Percentiles rank a stretch among this genome's conserved stretches.
These are phyloP conservation scores for Rachicladosporium sp. DNA, from an alignment of 2,329 filamentous ascomycete genomes.

Conservation along the genomic window DNA sequence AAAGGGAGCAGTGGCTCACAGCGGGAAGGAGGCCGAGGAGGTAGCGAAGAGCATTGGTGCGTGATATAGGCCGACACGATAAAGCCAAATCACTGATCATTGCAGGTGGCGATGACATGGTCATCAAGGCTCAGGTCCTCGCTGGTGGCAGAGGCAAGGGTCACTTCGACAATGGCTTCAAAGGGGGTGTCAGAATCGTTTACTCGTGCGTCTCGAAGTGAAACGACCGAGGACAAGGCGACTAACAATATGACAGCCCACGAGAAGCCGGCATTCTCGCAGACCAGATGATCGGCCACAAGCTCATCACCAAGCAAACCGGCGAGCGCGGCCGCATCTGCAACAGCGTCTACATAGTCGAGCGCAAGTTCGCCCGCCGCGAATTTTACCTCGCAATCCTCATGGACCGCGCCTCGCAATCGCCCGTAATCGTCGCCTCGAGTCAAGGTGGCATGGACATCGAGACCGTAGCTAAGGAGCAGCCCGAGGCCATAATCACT, in stretches of 20 bases:
- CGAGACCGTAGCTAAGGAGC: conserved; percentile 95
- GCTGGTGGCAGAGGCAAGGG: conserved; percentile 97
- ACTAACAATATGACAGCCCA: conserved; percentile 38
- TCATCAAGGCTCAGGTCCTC: conserved; percentile 98
- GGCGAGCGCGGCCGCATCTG: conserved; percentile 86
- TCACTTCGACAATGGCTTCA: conserved; percentile 93
- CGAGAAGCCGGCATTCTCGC: conserved; percentile 95
- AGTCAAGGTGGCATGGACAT: conserved; percentile 99
- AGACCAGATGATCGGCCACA: conserved; percentile 98
- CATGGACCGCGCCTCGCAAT: conserved; percentile 88
- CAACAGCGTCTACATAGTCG: conserved; percentile 96
- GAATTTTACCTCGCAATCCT: conserved; percentile 98
- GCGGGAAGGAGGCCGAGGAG: conserved; percentile 74
- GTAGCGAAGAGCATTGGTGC: conserved; percentile 80
- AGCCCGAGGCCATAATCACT: conserved; percentile 87
- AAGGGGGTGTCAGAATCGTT: conserved; percentile 96
- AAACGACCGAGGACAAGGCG: neutral
- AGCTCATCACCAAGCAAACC: conserved; percentile 99
- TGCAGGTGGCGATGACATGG: conserved; percentile 74
- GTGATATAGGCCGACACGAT: conserved; percentile 9
- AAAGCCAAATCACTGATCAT: conserved; percentile 16
- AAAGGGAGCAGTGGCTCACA: conserved; percentile 74
- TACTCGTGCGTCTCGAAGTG: conserved; percentile 56
- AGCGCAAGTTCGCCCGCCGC: conserved; percentile 97
- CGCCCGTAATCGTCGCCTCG: conserved; percentile 90